Evolutionary conservation across 1,284 basidiomycete species (phyloP), one percentile per base, ranked within the genome.

Genomic region (Tilletia walkeri): DNA sequence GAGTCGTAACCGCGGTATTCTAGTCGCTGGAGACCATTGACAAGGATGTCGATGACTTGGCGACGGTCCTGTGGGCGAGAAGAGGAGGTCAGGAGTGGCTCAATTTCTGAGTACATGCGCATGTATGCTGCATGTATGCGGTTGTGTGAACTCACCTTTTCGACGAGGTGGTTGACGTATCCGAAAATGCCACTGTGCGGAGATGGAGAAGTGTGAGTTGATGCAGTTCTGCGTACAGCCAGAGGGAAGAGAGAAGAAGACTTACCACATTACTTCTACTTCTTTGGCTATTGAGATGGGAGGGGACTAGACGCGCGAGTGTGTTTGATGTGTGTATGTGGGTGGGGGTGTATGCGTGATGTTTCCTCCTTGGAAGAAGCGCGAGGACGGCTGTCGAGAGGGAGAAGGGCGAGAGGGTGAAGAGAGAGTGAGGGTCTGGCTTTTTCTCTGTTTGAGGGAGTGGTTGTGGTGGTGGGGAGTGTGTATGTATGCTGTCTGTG

Each of bases 1-100:
- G 92, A 94, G 85, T 99, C 96, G 84, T 99, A 98, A 67, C 96
- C 95, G 84, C 96, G 91, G 86, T 99, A 99, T 85, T 99, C 96
- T 80, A 98, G 90, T 74, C 96, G 91, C 66, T 92, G 90, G 73
- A 99, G 91, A 78, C 95, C 96, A 76, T 91, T 92, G 84, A 90
- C 90, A 70, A 99, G 90, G 73, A 94, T 90, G 80, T 99, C 94
- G 77, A 96, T 90, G 78, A 98, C 88, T 79, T 93, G 91, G 84
- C 92, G 91, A 82, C 96, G 93, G 85, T 92, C 90, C 93, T 95
- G 82, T 30, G 24, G 24, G 24, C 24, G 24, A 30, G 24, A 30
- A 30, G 20, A 14, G 12, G 38, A 10, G 2, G 2, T 14, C 49
- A 14, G 38, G 66, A n/a, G 45, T 18, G 20, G 20, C 14, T 12